Evolutionary conservation across 2,329 filamentous ascomycete species (phyloP), one percentile per base, ranked within the genome.

Genomic region (Aspergillus vadensis): DNA sequence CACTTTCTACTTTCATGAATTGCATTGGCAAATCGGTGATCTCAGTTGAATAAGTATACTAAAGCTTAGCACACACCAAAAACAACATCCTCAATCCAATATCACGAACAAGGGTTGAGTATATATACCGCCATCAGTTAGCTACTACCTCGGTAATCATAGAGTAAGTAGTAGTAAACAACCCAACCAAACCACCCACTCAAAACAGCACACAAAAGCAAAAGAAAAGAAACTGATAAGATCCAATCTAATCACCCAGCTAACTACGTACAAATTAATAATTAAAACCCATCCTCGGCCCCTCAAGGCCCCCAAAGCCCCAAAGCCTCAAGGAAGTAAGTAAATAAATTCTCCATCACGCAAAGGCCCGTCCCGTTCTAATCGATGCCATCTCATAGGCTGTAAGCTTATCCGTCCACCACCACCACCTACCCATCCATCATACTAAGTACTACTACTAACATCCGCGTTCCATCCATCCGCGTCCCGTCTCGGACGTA

Each of bases 401-500:
- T 14, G 32, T 36, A 30, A 30, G 10, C 27, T 30, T 30, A 30
- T 30, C 27, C 27, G 27, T 30, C 27, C 27, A 30, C 27, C 27
- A 30, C 27, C 27, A 30, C 9, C 12, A 32, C 12, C 30, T 32
- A 32, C 12, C 2, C 2, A 36, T 36, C 30, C 12, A 14, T 36
- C 10, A 14, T 36, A 36, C 30, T 36, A 5, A 32, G 27, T 30
- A 30, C 2, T 30, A 32, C 30, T 32, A 9, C 27, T 12, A 12
- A 25, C 7, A 27, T 27, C 12, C 2, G 38, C 2, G 38, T 55
- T 59, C 60, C 60, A 59, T 57, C 51, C 53, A 56, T 44, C 61
- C 55, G 55, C 43, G 41, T 36, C 53, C 48, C 59, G 43, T 49
- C 60, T 67, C 66, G 65, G 65, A 61, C 65, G 63, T 65, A 62